Evolutionary conservation across 495 filamentous ascomycete species (phyloP).

Genomic region (Tuber borchii): DNA sequence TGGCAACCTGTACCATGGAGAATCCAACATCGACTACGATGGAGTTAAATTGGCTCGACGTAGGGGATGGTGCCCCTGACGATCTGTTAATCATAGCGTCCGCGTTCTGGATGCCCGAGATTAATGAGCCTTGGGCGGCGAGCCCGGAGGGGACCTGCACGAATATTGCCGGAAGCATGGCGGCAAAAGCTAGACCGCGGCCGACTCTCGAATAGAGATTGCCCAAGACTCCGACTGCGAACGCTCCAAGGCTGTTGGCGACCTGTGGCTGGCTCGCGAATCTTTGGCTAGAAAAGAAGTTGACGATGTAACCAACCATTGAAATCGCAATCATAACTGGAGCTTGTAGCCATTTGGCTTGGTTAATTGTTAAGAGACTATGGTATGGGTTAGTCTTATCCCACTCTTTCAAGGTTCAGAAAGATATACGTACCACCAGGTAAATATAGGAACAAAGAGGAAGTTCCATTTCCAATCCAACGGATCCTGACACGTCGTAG

Average conservation of each 20-base stretch:
- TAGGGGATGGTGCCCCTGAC: constrained; percentile 29
- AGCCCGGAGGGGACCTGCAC: constrained; percentile 89
- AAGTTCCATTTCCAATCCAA: constrained; percentile 59
- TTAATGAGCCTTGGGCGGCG: constrained; percentile 71
- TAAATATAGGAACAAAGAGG: constrained; percentile 74
- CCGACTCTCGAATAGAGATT: constrained; percentile 76
- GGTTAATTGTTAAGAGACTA: constrained; percentile 77
- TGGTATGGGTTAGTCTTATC: background rate
- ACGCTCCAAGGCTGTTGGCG: constrained; percentile 74
- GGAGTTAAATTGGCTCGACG: constrained; percentile 47
- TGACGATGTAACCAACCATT: constrained; percentile 79
- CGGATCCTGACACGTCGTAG: constrained; percentile 59
- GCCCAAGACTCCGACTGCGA: constrained; percentile 76
- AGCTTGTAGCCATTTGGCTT: constrained; percentile 81
- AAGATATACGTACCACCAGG: constrained; percentile 44
- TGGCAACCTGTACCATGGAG: constrained; percentile 84
- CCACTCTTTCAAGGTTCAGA: background rate
- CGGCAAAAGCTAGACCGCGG: constrained; percentile 77
- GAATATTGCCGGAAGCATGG: constrained; percentile 87
- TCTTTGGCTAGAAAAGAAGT: constrained; percentile 64
- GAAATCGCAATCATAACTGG: constrained; percentile 81
- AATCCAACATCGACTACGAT: constrained; percentile 80
- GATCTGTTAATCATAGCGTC: constrained; percentile 63
- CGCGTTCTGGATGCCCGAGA: constrained; percentile 78
- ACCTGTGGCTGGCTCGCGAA: constrained; percentile 76